Evolutionary conservation across 1,284 basidiomycete species (phyloP).

Genomic region (Austroboletus niveus): DNA sequence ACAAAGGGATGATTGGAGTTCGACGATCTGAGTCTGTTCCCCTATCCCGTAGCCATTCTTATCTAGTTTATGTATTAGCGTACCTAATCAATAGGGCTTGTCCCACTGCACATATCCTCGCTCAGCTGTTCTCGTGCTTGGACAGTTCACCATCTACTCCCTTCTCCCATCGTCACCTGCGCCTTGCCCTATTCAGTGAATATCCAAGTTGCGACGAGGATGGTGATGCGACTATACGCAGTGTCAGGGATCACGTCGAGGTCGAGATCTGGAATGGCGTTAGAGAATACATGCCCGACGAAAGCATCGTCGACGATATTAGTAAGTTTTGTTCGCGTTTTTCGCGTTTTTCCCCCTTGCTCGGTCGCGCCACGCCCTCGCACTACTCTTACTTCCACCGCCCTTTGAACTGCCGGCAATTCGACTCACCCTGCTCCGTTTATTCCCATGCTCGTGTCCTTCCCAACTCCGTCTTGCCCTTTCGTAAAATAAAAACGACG

Average conservation of each 20-base stretch:
- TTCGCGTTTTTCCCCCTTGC: slow-evolving; percentile 17
- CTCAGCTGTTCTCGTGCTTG: slow-evolving; percentile 63
- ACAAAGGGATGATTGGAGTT: no score
- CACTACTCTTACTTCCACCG: slow-evolving; percentile 19
- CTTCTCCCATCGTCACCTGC: slow-evolving; percentile 72
- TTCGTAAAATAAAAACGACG: slow-evolving; percentile 22
- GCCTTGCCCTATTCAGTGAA: slow-evolving; percentile 42
- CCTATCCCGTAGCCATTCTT: no score
- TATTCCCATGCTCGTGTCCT: slow-evolving; percentile 20
- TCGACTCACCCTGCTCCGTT: slow-evolving; percentile 28
- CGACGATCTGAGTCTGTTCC: no score
- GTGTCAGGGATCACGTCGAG: slow-evolving; percentile 58
- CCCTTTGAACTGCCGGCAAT: slow-evolving; percentile 21
- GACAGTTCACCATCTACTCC: slow-evolving; percentile 59
- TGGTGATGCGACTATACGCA: slow-evolving; percentile 33
- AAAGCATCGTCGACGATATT: slow-evolving; percentile 67
- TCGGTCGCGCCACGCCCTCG: slow-evolving; percentile 9
- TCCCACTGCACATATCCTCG: slow-evolving; percentile 44
- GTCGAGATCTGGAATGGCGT: slow-evolving; percentile 65
- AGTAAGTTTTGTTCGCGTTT: slow-evolving; percentile 54
- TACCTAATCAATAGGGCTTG: no score
- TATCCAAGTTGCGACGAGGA: slow-evolving; percentile 1
- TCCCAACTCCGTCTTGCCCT: slow-evolving; percentile 20
- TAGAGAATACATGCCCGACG: slow-evolving; percentile 58
- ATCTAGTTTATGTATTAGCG: no score